Evolutionary conservation across 176 grass and related monocot species (phyloP).

Genomic region (Aegilops sharonensis): DNA sequence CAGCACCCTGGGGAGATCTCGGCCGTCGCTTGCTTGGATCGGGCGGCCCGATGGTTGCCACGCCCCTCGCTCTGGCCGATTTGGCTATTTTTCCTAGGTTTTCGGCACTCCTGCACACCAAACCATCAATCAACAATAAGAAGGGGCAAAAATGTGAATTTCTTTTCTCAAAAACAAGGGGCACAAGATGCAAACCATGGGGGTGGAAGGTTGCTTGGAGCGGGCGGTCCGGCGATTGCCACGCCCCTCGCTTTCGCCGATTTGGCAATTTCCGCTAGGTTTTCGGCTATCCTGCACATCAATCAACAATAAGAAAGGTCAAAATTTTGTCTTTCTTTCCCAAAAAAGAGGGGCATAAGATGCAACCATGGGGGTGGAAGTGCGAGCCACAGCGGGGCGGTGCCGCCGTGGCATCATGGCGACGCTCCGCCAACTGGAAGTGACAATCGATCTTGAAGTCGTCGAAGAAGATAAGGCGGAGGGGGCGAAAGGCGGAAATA

Average conservation of each 20-base stretch:
- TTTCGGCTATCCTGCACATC: not conserved
- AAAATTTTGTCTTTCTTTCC: not conserved
- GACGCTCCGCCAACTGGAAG: rapidly evolving
- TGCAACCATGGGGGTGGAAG: not conserved
- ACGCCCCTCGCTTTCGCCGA: not conserved
- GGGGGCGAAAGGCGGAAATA: not conserved
- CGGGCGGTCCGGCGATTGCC: not conserved
- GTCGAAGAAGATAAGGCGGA: too few relatives aligned
- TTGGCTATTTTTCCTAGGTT: not conserved
- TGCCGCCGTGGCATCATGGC: too few relatives aligned
- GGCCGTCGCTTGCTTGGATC: not conserved
- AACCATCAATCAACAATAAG: not conserved
- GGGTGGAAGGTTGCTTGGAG: not conserved
- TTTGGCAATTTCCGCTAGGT: not conserved
- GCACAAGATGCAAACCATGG: not conserved
- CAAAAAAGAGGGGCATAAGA: too few relatives aligned
- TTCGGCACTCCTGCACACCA: not conserved
- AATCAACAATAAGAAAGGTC: not conserved
- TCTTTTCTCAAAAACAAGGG: not conserved
- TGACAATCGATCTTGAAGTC: rapidly evolving
- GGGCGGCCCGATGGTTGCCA: not conserved
- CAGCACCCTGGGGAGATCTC: not conserved
- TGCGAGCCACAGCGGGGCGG: rapidly evolving
- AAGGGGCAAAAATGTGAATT: not conserved
- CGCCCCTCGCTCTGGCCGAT: not conserved